A percentile compares a stretch with the other conserved stretches of the same genome.
Conservation (phyloP, 345 rosid genomes). For the Cardiospermum halicacabum region DNA sequence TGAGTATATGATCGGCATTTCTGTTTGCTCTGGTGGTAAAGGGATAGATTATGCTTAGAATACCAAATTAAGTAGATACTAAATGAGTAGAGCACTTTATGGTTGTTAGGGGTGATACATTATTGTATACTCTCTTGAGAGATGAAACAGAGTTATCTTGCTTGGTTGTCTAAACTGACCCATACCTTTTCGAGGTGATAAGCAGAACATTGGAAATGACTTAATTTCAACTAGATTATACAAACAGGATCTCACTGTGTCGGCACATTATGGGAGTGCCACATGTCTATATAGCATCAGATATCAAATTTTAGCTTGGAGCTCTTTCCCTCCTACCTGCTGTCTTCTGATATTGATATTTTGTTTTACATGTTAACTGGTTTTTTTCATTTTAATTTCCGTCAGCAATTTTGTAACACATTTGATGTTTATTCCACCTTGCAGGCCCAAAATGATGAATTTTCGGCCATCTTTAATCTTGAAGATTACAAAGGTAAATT, state of each 20-base stretch:
- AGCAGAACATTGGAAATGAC: not conserved
- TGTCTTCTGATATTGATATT: not conserved
- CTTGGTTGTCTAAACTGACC: not conserved
- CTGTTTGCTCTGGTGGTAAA: not conserved
- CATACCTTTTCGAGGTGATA: not conserved
- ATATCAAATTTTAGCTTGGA: not conserved
- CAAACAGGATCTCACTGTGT: not conserved
- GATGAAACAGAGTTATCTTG: not conserved
- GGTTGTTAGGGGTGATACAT: not conserved
- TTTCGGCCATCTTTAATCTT: conserved; percentile 71
- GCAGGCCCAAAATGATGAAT: conserved; percentile 92
- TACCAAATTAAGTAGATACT: not conserved
- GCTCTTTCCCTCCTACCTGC: conserved; percentile 4
- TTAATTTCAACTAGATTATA: not conserved
- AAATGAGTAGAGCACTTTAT: not conserved
- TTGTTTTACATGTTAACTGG: not conserved
- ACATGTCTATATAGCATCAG: not conserved
- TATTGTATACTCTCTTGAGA: not conserved
- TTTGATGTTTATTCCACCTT: conserved; percentile 13
- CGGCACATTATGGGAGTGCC: not conserved
- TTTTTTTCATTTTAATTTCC: conserved; percentile 6
- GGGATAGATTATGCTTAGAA: not conserved
- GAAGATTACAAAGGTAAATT: conserved; percentile 92
- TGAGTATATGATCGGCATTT: not conserved
- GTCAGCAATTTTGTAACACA: not conserved